These are phyloP conservation scores for Cenchrus purpureus DNA, from an alignment of 176 grass and related monocot species.

Conservation along the genomic window DNA sequence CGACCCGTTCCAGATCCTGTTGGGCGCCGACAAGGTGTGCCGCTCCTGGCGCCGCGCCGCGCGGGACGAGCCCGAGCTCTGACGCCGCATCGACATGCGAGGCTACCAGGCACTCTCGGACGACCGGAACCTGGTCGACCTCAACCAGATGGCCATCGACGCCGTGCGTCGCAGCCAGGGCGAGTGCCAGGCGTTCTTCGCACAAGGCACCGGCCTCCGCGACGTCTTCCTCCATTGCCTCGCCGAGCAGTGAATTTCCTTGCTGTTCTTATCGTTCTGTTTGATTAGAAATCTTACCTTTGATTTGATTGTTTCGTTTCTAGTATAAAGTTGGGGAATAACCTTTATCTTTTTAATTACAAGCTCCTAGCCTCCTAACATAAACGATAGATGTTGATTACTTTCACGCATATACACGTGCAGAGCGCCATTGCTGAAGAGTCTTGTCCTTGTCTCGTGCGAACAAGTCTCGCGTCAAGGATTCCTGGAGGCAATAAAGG, in stretches of 20 bases:
- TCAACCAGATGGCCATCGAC: not conserved
- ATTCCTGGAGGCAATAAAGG: not conserved
- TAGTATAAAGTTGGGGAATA: not conserved
- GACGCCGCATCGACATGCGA: not conserved
- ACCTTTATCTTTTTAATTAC: no score
- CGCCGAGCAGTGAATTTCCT: not conserved
- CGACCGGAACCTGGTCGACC: not conserved
- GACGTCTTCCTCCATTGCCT: not conserved
- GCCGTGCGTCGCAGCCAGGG: not conserved
- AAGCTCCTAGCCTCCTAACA: not conserved
- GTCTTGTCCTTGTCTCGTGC: not conserved
- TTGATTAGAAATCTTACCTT: no score
- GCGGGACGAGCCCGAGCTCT: not conserved
- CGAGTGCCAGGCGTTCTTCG: not conserved
- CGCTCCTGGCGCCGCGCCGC: conserved; percentile 1
- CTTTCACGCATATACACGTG: not conserved
- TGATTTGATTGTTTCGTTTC: no score
- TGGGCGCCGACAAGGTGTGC: not conserved
- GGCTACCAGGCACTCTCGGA: not conserved
- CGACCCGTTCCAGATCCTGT: not conserved
- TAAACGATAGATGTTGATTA: no score
- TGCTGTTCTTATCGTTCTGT: no score
- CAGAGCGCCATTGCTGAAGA: not conserved
- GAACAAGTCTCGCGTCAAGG: not conserved
- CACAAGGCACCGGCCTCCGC: not conserved